Conservation (phyloP, 768 basidiomycete genomes). For the Lentinus tigrinus region DNA sequence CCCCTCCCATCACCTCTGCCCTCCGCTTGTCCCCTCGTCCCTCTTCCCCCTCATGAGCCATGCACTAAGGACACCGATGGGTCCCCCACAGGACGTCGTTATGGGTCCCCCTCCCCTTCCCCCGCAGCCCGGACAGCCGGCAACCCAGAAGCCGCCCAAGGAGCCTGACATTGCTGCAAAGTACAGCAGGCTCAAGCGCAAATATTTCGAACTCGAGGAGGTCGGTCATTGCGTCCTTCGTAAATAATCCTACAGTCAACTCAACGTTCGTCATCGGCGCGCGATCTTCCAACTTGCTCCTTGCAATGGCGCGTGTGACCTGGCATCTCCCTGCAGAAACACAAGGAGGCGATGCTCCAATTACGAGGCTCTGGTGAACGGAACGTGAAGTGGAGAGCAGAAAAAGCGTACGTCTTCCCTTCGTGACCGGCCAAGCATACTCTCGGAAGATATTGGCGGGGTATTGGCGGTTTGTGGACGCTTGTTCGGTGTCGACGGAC, state of each 20-base stretch:
- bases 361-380: slow-evolving; percentile 61
- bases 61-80: slow-evolving; percentile 31
- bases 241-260: neutral
- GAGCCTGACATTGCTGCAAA: slow-evolving; percentile 55
- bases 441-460: too few relatives aligned
- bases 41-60: slow-evolving; percentile 17
- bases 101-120: slow-evolving; percentile 50
- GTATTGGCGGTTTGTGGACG: too few relatives aligned
- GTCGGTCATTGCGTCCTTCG: slow-evolving; percentile 33
- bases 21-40: slow-evolving; percentile 12
- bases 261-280: slow-evolving; percentile 6
- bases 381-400: slow-evolving; percentile 58
- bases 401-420: slow-evolving; percentile 52
- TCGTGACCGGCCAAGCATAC: slow-evolving; percentile 3
- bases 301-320: neutral
- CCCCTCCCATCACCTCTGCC: slow-evolving; percentile 11
- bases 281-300: neutral
- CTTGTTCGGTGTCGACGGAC: too few relatives aligned
- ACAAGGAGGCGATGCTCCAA: slow-evolving; percentile 57
- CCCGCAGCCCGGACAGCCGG: slow-evolving; percentile 31
- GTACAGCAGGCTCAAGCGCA: slow-evolving; percentile 63
- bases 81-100: slow-evolving; percentile 41
- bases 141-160: slow-evolving; percentile 26
- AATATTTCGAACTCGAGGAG: slow-evolving; percentile 69
- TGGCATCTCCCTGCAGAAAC: slow-evolving; percentile 41